phyloP scores from a whole-genome alignment of 2,329 filamentous ascomycete species.

The Claviceps africana region DNA sequence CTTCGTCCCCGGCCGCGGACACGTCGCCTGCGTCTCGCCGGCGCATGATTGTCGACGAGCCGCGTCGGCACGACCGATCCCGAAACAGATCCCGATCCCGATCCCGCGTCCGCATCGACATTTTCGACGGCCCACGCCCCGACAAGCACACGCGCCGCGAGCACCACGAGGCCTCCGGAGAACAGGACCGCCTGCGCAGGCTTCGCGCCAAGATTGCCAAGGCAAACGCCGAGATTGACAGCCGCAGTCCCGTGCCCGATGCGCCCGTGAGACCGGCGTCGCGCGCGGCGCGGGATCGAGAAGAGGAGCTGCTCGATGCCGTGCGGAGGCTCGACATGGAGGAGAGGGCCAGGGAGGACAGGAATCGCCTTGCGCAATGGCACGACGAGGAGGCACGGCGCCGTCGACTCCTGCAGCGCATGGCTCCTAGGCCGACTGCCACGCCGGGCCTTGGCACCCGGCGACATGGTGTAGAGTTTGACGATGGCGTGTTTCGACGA shows the following conservation, averaged over 20 bases:
- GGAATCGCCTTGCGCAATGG: conserved; percentile 8
- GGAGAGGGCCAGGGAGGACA: conserved; percentile 18
- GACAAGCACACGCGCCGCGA: conserved; percentile 1
- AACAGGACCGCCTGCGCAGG: conserved; percentile 10
- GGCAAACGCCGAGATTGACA: conserved; percentile 29
- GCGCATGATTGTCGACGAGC: conserved; percentile 26
- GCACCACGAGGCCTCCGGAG: background rate
- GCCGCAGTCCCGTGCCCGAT: conserved; percentile 20
- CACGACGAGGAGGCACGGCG: conserved; percentile 25
- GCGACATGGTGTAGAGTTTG: conserved; percentile 22
- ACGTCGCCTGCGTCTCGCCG: conserved; percentile 14
- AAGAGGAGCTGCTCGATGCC: too few species aligned
- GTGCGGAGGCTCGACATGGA: conserved; percentile 2
- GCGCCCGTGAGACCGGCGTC: conserved; percentile 8
- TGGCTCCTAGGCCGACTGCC: conserved; percentile 23
- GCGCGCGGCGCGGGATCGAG: too few species aligned
- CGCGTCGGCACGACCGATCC: conserved; percentile 9
- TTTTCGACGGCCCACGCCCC: conserved; percentile 16
- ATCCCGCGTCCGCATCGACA: conserved; percentile 23
- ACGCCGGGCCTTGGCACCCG: conserved; percentile 23
- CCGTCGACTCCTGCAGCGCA: conserved; percentile 26
- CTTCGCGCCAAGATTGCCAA: conserved; percentile 20
- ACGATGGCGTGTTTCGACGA: conserved; percentile 15
- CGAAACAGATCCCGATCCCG: conserved; percentile 7
- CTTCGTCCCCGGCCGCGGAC: conserved; percentile 2